Percentiles rank a stretch among this genome's conserved stretches.
These are phyloP conservation scores for Penicillium manginii DNA, from an alignment of 495 filamentous ascomycete species.

Conservation along the genomic window DNA sequence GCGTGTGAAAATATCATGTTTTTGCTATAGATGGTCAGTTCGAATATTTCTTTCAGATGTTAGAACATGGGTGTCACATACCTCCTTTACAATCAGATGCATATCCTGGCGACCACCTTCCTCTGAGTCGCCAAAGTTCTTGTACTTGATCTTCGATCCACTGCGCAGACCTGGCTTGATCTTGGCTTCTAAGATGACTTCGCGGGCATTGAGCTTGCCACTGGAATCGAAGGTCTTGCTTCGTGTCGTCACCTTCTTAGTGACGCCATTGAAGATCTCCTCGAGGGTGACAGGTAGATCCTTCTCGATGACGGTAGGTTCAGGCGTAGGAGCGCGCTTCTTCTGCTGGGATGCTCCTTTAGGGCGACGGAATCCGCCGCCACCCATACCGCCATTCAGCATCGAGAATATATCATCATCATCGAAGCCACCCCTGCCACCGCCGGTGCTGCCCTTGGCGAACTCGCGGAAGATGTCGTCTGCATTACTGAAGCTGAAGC, in stretches of 20 bases:
- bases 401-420: constrained; percentile 59
- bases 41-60: constrained; percentile 4
- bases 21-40: constrained; percentile 63
- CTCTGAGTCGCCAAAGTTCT: constrained; percentile 93
- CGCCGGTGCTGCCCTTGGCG: constrained; percentile 56
- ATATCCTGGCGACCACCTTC: constrained; percentile 97
- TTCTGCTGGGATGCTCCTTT: constrained; percentile 44
- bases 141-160: constrained; percentile 96
- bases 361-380: constrained; percentile 42
- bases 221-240: constrained; percentile 87
- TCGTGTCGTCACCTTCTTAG: constrained; percentile 98
- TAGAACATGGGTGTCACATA: constrained; percentile 47
- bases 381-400: constrained; percentile 46
- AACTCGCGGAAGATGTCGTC: constrained; percentile 86
- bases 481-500: constrained; percentile 81
- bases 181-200: constrained; percentile 87
- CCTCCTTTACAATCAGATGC: constrained; percentile 92
- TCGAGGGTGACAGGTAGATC: constrained; percentile 81
- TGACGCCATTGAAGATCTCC: constrained; percentile 80
- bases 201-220: constrained; percentile 81
- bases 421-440: constrained; percentile 48
- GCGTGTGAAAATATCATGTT: constrained; percentile 78
- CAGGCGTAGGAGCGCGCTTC: constrained; percentile 66
- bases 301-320: constrained; percentile 88
- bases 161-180: constrained; percentile 95